Percentiles rank a stretch among this genome's conserved stretches.
phyloP scores from a whole-genome alignment of 768 basidiomycete genomes.

The Lactarius sp. region DNA sequence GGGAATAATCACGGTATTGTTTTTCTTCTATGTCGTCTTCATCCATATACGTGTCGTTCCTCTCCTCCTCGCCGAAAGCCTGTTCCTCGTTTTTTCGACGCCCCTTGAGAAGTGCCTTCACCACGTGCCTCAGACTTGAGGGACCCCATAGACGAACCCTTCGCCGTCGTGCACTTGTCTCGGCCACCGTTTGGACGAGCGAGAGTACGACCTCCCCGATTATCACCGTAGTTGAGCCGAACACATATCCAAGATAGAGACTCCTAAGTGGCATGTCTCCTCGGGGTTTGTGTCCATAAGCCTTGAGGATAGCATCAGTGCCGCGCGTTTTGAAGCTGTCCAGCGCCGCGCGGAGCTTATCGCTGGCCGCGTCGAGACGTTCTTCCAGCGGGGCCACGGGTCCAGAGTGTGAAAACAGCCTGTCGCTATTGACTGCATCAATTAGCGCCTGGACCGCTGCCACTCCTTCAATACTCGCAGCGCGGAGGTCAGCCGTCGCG shows the following conservation, averaged over 20 bases:
- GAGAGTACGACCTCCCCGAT: slow-evolving; percentile 37
- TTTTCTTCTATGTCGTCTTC: slow-evolving; percentile 26
- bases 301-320: slow-evolving; percentile 35
- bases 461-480: slow-evolving; percentile 31
- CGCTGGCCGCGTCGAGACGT: slow-evolving; percentile 29
- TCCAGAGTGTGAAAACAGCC: slow-evolving; percentile 29
- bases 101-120: slow-evolving; percentile 30
- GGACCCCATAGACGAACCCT: slow-evolving; percentile 47
- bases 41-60: slow-evolving; percentile 27
- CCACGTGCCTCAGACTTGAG: slow-evolving; percentile 37
- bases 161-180: slow-evolving; percentile 36
- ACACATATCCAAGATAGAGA: slow-evolving; percentile 49
- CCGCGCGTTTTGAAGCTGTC: slow-evolving; percentile 32
- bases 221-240: slow-evolving; percentile 41
- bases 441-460: slow-evolving; percentile 30
- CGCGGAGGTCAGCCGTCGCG: slow-evolving; percentile 36
- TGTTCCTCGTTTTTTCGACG: slow-evolving; percentile 26
- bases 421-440: slow-evolving; percentile 34
- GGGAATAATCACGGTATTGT: slow-evolving; percentile 20
- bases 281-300: slow-evolving; percentile 10
- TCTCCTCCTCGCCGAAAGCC: slow-evolving; percentile 32
- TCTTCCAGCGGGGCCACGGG: slow-evolving; percentile 24
- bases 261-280: slow-evolving; percentile 33
- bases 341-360: slow-evolving; percentile 30
- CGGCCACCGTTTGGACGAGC: slow-evolving; percentile 36